These are phyloP conservation scores for Lactarius quietus DNA, from an alignment of 768 basidiomycete genomes.

Conservation along the genomic window DNA sequence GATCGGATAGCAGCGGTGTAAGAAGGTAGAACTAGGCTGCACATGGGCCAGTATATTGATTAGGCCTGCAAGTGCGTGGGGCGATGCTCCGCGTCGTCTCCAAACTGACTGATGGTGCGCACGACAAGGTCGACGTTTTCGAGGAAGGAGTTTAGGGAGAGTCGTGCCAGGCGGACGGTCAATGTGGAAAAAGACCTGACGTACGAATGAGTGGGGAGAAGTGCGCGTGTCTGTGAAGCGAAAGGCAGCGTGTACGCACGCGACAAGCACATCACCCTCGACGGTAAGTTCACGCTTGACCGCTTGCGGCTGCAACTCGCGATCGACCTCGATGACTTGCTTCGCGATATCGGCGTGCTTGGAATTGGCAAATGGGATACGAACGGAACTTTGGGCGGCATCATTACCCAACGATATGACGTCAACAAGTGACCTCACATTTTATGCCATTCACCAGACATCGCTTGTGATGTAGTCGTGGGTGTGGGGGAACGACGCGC, in stretches of 20 bases:
- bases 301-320: conserved; percentile 75
- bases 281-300: conserved; percentile 71
- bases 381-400: conserved; percentile 38
- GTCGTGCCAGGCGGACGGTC: conserved; percentile 80
- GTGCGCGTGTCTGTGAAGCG: conserved; percentile 8
- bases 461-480: conserved; percentile 18
- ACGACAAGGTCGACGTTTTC: conserved; percentile 87
- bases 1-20: conserved; percentile 27
- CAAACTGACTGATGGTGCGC: conserved; percentile 78
- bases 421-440: conserved; percentile 39
- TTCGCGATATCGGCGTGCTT: conserved; percentile 80
- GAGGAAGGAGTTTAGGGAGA: conserved; percentile 81
- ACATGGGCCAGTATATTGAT: conserved; percentile 19
- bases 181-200: conserved; percentile 68
- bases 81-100: conserved; percentile 51
- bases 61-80: conserved; percentile 17
- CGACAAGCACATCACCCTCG: conserved; percentile 65
- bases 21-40: conserved; percentile 22
- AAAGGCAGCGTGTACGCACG: conserved; percentile 47
- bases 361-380: conserved; percentile 70
- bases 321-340: conserved; percentile 82
- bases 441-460: conserved; percentile 46
- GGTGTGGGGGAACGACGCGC: neutral
- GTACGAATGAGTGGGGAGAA: conserved; percentile 13
- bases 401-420: neutral